Conservation (phyloP, 1,284 basidiomycete genomes). For the Austropuccinia psidii region DNA sequence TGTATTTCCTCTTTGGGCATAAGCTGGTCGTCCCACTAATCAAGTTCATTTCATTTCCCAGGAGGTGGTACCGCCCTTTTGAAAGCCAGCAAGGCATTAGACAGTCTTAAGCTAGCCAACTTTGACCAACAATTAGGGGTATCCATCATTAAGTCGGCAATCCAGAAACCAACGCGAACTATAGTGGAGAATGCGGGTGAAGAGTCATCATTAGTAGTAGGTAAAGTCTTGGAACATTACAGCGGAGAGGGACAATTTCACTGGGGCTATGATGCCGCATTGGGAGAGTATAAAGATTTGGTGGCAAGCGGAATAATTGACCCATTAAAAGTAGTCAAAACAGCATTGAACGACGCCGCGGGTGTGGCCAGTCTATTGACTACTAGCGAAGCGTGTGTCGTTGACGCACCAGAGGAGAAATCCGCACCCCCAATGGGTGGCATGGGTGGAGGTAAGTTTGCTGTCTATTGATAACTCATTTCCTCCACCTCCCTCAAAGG, state of each 20-base stretch:
- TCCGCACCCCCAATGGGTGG: conserved; percentile 54
- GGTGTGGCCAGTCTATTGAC: conserved; percentile 84
- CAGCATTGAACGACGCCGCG: conserved; percentile 76
- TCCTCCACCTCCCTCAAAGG: neutral
- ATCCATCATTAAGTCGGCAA: conserved; percentile 78
- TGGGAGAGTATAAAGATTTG: conserved; percentile 91
- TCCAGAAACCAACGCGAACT: conserved; percentile 68
- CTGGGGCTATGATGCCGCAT: conserved; percentile 83
- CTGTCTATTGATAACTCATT: too few relatives aligned
- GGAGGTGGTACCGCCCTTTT: conserved; percentile 54
- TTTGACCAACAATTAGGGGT: conserved; percentile 98
- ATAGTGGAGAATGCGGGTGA: conserved; percentile 94
- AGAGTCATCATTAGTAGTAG: conserved; percentile 87
- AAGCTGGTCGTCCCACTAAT: conserved; percentile 58
- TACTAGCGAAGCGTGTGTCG: conserved; percentile 85
- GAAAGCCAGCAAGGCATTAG: conserved; percentile 77
- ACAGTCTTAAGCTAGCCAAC: conserved; percentile 72
- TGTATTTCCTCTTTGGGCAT: neutral
- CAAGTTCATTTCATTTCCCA: conserved; percentile 39
- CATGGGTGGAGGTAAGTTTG: conserved; percentile 46
- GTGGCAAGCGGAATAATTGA: conserved; percentile 84
- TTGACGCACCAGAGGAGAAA: conserved; percentile 80
- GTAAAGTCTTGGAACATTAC: conserved; percentile 66
- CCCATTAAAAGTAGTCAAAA: conserved; percentile 68
- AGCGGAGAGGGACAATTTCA: conserved; percentile 53